Conservation (phyloP, 2,329 filamentous ascomycete species). For the Sporothrix luriei region DNA sequence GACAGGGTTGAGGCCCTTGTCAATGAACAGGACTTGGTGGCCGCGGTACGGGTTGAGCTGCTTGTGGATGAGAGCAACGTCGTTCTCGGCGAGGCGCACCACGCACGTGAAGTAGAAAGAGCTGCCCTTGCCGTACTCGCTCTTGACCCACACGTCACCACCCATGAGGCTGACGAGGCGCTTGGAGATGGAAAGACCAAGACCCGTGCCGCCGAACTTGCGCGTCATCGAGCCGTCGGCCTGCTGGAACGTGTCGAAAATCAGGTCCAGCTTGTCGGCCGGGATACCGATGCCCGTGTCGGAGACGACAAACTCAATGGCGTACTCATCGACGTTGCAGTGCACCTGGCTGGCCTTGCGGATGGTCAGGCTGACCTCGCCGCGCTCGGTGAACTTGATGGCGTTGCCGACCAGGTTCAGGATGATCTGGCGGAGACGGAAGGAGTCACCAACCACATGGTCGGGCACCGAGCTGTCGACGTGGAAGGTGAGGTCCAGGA, state of each 20-base stretch:
- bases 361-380: conserved; percentile 94
- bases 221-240: conserved; percentile 95
- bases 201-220: conserved; percentile 91
- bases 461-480: conserved; percentile 93
- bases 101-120: conserved; percentile 96
- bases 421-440: conserved; percentile 94
- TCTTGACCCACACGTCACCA: conserved; percentile 94
- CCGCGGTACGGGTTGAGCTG: conserved; percentile 88
- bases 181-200: conserved; percentile 93
- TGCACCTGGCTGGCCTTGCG: conserved; percentile 66
- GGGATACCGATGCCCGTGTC: conserved; percentile 98
- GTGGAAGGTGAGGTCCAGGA: conserved; percentile 87
- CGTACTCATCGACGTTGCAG: conserved; percentile 62
- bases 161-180: conserved; percentile 94
- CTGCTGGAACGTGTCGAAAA: conserved; percentile 99
- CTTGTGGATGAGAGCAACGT: conserved; percentile 75
- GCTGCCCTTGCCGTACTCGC: conserved; percentile 86
- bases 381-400: conserved; percentile 98
- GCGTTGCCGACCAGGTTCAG: conserved; percentile 96
- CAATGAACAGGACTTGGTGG: conserved; percentile 91
- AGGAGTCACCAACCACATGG: conserved; percentile 93
- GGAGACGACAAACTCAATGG: conserved; percentile 92
- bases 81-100: conserved; percentile 79
- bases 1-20: conserved; percentile 80
- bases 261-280: conserved; percentile 90